A percentile compares a stretch with the other conserved stretches of the same genome.
Evolutionary conservation across 2,329 filamentous ascomycete genomes (phyloP).

Genomic region (Fusarium temperatum): DNA sequence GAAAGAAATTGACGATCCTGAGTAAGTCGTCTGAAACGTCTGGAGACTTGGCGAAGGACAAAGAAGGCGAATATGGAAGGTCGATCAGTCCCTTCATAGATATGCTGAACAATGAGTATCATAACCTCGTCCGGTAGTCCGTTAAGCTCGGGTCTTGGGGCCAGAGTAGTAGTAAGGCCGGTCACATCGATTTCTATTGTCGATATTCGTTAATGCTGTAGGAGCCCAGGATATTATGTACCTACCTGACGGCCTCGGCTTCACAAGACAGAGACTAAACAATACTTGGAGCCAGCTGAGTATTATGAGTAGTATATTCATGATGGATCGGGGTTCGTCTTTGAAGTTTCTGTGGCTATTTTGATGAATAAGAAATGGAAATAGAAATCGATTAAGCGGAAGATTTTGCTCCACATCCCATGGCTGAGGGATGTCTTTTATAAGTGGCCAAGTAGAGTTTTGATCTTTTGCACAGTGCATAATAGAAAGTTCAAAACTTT

Average conservation of each 20-base stretch:
- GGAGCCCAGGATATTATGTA: not conserved
- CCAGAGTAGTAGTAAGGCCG: not conserved
- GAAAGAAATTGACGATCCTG: not conserved
- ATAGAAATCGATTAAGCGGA: not conserved
- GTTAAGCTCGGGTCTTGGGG: not conserved
- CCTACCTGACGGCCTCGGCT: not conserved
- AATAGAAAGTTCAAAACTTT: not conserved
- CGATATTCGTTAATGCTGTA: not conserved
- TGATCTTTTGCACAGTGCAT: not conserved
- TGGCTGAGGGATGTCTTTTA: not conserved
- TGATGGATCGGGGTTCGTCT: not conserved
- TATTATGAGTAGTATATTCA: not conserved
- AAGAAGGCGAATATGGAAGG: not conserved
- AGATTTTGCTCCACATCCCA: not conserved
- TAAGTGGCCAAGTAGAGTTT: not conserved
- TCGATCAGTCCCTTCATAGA: not conserved
- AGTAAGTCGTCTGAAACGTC: not conserved
- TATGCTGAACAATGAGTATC: not conserved
- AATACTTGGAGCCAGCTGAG: not conserved
- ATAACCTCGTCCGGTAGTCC: not conserved
- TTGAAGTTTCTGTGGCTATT: not conserved
- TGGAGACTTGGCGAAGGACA: not conserved
- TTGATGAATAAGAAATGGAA: not conserved
- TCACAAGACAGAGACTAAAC: not conserved
- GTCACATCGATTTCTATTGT: not conserved